Percentiles rank a stretch among this genome's conserved stretches.
phyloP scores from a whole-genome alignment of 2,329 filamentous ascomycete genomes.

The Botrytis byssoidea region DNA sequence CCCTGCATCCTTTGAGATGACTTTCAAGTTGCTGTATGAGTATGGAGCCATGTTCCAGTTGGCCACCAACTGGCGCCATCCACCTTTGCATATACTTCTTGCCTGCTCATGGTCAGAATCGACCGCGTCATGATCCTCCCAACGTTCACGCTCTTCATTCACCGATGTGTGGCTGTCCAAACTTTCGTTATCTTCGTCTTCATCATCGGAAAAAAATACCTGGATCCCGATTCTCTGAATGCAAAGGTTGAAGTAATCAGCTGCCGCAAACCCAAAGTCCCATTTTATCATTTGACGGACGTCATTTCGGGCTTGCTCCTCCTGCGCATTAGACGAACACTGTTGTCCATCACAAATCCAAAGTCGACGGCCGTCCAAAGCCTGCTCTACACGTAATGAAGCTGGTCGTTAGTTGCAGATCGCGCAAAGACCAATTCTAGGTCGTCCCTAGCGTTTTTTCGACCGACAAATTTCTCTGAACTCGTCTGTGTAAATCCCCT shows the following conservation, averaged over 20 bases:
- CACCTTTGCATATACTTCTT: no score
- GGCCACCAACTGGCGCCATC: no score
- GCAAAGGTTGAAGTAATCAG: background rate
- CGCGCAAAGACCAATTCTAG: background rate
- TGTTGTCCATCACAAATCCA: background rate
- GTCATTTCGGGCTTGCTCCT: background rate
- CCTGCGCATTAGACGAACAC: background rate
- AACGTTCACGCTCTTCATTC: rapidly evolving
- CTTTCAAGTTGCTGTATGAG: no score
- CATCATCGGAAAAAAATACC: background rate
- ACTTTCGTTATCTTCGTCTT: background rate
- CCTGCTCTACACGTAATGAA: background rate
- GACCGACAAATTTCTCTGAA: background rate
- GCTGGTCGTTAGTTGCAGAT: background rate
- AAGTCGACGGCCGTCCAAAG: background rate
- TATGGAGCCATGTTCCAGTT: no score
- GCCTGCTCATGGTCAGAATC: no score
- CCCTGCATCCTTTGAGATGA: no score
- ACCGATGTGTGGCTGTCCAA: background rate
- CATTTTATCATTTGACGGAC: background rate
- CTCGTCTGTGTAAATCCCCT: background rate
- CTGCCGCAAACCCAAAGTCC: background rate
- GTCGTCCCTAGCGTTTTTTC: background rate
- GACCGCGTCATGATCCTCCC: background rate
- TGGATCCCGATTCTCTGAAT: background rate